Percentiles rank a stretch among this genome's conserved stretches.
These are phyloP conservation scores for Phytophthora chlamydospora DNA, from an alignment of 352 stramenopile genomes.

Conservation along the genomic window DNA sequence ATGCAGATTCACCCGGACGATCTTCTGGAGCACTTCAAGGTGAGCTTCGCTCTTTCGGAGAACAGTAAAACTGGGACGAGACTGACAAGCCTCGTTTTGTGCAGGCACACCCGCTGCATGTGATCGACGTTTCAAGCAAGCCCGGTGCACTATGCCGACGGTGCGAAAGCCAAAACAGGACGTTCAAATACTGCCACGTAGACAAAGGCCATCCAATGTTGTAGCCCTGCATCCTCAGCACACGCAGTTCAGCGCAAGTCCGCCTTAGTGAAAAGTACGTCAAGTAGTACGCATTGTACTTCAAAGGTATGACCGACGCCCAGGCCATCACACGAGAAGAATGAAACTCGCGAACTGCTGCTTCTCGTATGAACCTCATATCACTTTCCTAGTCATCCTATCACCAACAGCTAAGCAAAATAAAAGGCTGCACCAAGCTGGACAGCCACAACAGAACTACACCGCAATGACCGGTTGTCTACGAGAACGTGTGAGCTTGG, in stretches of 20 bases:
- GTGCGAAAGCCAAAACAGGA: conserved; percentile 43
- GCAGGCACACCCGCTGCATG: conserved; percentile 70
- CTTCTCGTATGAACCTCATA: conserved; percentile 26
- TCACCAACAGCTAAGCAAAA: conserved; percentile 26
- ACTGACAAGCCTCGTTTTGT: conserved; percentile 12
- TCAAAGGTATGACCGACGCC: no score
- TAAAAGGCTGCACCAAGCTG: conserved; percentile 18
- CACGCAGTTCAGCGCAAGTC: conserved; percentile 3
- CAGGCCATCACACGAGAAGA: no score
- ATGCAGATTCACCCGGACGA: conserved; percentile 53
- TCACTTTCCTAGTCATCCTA: conserved; percentile 20
- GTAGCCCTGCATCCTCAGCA: conserved; percentile 30
- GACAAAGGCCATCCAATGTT: conserved; percentile 80
- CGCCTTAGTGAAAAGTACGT: not conserved
- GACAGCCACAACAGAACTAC: conserved; percentile 25
- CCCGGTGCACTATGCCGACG: conserved; percentile 47
- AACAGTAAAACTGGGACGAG: conserved; percentile 5
- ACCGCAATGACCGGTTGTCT: conserved; percentile 54
- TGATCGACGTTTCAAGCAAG: conserved; percentile 70
- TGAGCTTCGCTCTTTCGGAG: conserved; percentile 24
- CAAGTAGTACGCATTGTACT: no score
- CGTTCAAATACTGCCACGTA: conserved; percentile 77
- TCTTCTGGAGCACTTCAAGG: conserved; percentile 63
- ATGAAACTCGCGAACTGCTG: no score
- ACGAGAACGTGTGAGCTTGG: conserved; percentile 40